Evolutionary conservation across 345 rosid genomes (phyloP), one percentile per base, ranked within the genome.

Genomic region (Syzygium jambos): DNA sequence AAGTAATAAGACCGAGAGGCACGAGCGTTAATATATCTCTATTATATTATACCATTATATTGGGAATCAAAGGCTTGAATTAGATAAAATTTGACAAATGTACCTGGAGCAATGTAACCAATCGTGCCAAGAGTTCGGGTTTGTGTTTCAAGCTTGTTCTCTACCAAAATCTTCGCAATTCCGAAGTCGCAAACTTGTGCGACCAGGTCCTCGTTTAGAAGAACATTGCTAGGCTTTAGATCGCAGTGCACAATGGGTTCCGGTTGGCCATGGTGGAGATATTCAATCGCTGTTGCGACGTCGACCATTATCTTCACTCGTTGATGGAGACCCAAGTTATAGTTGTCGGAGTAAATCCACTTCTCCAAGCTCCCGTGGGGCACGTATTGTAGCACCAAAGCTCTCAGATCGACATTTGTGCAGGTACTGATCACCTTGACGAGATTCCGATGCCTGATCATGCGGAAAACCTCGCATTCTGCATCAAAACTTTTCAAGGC

Each of bases 401-500:
- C 88, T 51, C 87, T 85, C 1, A 65, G 9, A n/a, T 87, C 89
- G 1, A 14, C 34, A 25, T 17, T 88, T 0, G 90, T 77, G 53
- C 91, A 90, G 3, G 87, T 7, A 25, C 78, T 90, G 2, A 90
- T 85, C 27, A 88, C 46, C 87, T 84, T 90, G 17, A 90, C 85
- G 23, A 90, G 63, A 52, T 90, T 88, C 17, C 88, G 88, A n/a
- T 89, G 88, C 11, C 59, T 3, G 3, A 88, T 84, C 1, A 43
- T 52, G 7, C 86, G 9, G 52, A 88, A 4, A 1, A 52, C 68
- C 22, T 88, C 80, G 12, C 92, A 87, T 84, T 89, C 92, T 27
- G 34, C 77, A 10, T 82, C 88, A 11, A 88, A 90, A 29, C 88
- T 90, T 61, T 53, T 73, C 7, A 57, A 10, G 5, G 83, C 86